These are phyloP conservation scores for Cruciata laevipes DNA, from an alignment of 257 asterid genomes.

Conservation along the genomic window DNA sequence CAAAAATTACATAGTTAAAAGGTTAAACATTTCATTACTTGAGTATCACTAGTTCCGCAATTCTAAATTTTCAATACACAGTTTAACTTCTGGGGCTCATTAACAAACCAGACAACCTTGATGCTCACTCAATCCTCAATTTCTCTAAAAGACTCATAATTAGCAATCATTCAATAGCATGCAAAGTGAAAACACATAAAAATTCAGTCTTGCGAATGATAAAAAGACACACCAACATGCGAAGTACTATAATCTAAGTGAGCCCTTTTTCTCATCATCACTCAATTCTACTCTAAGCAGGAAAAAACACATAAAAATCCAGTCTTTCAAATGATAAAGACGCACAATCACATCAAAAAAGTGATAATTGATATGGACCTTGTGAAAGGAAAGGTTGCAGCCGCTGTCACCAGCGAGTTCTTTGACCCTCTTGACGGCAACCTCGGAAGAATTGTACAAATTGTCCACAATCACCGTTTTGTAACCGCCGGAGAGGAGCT, in stretches of 20 bases:
- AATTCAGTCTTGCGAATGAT: too few species aligned
- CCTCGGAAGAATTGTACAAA: constrained; percentile 78
- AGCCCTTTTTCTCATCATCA: not conserved
- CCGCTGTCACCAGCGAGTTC: constrained; percentile 68
- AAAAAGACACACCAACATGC: too few species aligned
- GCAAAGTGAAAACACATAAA: too few species aligned
- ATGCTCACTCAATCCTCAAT: not conserved
- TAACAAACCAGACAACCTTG: not conserved
- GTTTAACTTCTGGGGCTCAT: not conserved
- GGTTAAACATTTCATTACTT: not conserved
- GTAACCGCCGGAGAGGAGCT: constrained; percentile 66
- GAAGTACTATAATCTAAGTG: not conserved
- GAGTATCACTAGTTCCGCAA: not conserved
- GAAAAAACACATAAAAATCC: constrained; percentile 1
- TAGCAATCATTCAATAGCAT: not conserved
- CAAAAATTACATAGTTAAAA: not conserved
- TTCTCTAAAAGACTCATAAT: not conserved
- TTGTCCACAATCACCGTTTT: constrained; percentile 73
- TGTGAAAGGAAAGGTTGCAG: constrained; percentile 55
- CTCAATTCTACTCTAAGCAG: constrained; percentile 9
- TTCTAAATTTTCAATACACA: not conserved
- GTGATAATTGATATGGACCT: constrained; percentile 32
- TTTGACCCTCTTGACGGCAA: constrained; percentile 54
- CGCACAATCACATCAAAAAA: not conserved
- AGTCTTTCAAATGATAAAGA: constrained; percentile 7